These are phyloP conservation scores for Phaeophleospora eucalypticola DNA, from an alignment of 2,329 filamentous ascomycete genomes.

Conservation along the genomic window DNA sequence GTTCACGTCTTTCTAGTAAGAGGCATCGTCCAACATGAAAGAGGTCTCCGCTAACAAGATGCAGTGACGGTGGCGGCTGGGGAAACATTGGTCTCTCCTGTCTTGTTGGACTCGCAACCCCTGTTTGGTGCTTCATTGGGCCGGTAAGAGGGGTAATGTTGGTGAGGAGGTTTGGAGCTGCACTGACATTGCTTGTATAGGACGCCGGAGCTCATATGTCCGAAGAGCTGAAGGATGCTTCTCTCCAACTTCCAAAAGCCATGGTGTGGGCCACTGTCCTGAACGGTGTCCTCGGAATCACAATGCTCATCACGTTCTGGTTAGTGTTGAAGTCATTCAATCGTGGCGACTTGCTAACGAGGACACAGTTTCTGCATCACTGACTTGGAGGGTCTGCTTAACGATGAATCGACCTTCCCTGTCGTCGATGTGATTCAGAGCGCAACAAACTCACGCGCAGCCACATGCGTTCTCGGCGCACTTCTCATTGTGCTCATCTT, in stretches of 20 bases:
- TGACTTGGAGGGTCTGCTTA: slow-evolving; percentile 24
- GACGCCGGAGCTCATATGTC: slow-evolving; percentile 39
- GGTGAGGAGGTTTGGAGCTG: neutral
- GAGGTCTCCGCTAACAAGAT: slow-evolving; percentile 2
- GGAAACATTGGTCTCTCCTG: slow-evolving; percentile 38
- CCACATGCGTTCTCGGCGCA: slow-evolving; percentile 28
- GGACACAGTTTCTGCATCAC: slow-evolving; percentile 29
- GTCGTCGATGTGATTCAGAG: slow-evolving; percentile 31
- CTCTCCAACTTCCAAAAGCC: slow-evolving; percentile 40
- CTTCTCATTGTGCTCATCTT: slow-evolving; percentile 32
- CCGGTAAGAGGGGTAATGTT: slow-evolving; percentile 3
- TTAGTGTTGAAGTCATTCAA: slow-evolving; percentile 13
- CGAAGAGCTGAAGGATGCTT: slow-evolving; percentile 37
- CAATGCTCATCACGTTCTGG: slow-evolving; percentile 38
- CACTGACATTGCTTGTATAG: slow-evolving; percentile 2
- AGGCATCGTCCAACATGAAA: no score
- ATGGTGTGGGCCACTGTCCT: slow-evolving; percentile 42
- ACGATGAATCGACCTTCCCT: slow-evolving; percentile 26
- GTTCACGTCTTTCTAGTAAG: slow-evolving; percentile 34
- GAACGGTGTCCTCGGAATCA: slow-evolving; percentile 33
- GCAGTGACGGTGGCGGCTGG: slow-evolving; percentile 39
- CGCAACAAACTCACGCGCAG: slow-evolving; percentile 29
- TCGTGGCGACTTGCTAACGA: slow-evolving; percentile 5
- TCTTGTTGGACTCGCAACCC: slow-evolving; percentile 42
- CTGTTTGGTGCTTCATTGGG: slow-evolving; percentile 34